Evolutionary conservation across 305 asterid species (phyloP), one percentile per base, ranked within the genome.

Genomic region (Petunia hybrid): DNA sequence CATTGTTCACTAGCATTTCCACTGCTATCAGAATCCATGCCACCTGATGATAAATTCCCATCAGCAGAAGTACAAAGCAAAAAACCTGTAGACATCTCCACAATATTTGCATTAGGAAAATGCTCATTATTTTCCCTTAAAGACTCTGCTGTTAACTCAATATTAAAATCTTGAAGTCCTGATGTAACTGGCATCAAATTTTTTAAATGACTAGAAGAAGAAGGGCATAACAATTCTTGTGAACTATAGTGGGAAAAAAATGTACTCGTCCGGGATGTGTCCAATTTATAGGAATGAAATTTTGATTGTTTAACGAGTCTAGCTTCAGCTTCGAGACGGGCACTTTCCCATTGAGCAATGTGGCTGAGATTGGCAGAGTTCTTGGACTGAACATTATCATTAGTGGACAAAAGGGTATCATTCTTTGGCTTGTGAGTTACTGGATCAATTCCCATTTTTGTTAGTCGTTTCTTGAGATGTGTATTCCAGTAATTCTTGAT

Each of bases 11-110:
- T 74, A 6, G 82, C 83, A 46, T 60, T 46, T n/a, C 69, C 88
- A 43, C 83, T 82, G 41, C 77, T 84, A 4, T 87, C 93, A 1
- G 93, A 82, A 4, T 90, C 96, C 8, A 87, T 87, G 45, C 87
- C 91, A 1, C 90, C 86, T 56, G 82, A 90, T 1, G 91, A 71
- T 69, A 87, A 85, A 0, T 87, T 80, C 82, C 86, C 85, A 38
- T 82, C 79, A 38, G 85, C 73, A 2, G 92, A 80, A 10, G 83
- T 81, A 60, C 92, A 90, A 2, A 91, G 91, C 79, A 95, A 48
- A 7, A 95, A 95, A 64, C 93, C 96, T 3, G 98, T 92, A 78
- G 92, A 93, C 69, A 77, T 92, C 82, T 95, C 92, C 60, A 90
- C 93, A 73, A 91, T 91, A 39, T 82, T 89, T 14, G 87, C 91